Conservation (phyloP, 2,329 filamentous ascomycete genomes). For the Apiospora saccharicola region DNA sequence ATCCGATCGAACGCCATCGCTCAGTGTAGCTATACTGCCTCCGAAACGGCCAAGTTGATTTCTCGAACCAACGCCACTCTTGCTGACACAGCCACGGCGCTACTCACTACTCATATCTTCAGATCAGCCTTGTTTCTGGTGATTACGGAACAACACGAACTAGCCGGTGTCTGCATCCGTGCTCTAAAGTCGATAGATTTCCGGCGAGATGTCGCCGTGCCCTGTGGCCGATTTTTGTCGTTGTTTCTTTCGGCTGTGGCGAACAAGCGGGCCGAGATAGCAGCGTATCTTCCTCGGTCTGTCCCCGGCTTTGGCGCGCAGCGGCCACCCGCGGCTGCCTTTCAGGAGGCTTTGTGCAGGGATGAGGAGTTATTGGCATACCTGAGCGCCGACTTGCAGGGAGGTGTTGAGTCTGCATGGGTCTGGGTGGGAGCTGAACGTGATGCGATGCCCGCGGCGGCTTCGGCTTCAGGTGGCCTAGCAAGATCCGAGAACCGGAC, state of each 20-base stretch:
- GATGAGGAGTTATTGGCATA: constrained; percentile 93
- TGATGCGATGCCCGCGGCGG: constrained; percentile 43
- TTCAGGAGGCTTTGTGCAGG: constrained; percentile 51
- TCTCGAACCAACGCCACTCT: constrained; percentile 69
- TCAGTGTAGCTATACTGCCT: constrained; percentile 75
- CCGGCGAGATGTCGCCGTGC: constrained; percentile 74
- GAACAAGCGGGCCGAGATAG: constrained; percentile 58
- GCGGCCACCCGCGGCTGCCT: constrained; percentile 32
- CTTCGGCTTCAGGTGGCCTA: constrained; percentile 46
- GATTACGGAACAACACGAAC: constrained; percentile 74
- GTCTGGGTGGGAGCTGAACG: constrained; percentile 75
- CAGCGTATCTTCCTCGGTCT: constrained; percentile 40
- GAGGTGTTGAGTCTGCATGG: constrained; percentile 80
- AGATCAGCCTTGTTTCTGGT: constrained; percentile 83
- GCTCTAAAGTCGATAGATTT: constrained; percentile 75
- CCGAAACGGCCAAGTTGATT: constrained; percentile 81
- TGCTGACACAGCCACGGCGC: constrained; percentile 72
- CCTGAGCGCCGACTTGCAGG: constrained; percentile 85
- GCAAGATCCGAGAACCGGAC: constrained; percentile 57
- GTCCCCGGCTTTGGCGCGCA: constrained; percentile 36
- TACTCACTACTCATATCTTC: constrained; percentile 86
- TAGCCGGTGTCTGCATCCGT: constrained; percentile 76
- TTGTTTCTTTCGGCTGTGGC: constrained; percentile 80
- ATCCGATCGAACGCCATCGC: constrained; percentile 77
- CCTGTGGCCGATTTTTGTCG: constrained; percentile 81